phyloP scores from a whole-genome alignment of 345 rosid species.

The Lepidium aucheri region DNA sequence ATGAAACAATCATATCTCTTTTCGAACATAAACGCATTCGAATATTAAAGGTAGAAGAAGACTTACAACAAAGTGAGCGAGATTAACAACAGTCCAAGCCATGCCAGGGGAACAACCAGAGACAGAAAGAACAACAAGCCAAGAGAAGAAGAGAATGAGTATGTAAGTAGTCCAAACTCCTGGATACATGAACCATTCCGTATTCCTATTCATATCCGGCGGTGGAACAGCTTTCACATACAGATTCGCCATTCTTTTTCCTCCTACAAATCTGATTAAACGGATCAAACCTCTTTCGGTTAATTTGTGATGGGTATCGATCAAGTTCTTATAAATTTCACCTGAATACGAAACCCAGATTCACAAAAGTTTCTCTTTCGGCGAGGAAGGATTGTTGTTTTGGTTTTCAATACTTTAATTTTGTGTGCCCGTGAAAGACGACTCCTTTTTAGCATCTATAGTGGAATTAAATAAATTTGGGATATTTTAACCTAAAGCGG shows the following conservation, averaged over 20 bases:
- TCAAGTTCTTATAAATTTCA: not conserved
- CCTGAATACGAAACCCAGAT: constrained; percentile 13
- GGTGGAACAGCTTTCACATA: constrained; percentile 67
- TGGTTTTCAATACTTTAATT: not conserved
- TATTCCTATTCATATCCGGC: constrained; percentile 77
- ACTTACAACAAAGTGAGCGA: constrained; percentile 54
- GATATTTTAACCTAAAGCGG: constrained; percentile 7
- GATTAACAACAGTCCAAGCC: constrained; percentile 86
- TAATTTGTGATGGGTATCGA: not conserved
- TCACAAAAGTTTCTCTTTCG: not conserved
- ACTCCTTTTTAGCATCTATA: constrained; percentile 11
- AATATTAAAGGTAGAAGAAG: not conserved
- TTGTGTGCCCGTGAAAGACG: constrained; percentile 16
- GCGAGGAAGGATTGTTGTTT: not conserved
- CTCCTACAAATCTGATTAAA: not conserved
- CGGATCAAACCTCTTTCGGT: not conserved
- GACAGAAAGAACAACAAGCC: constrained; percentile 64
- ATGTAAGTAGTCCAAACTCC: constrained; percentile 82
- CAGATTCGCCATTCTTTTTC: constrained; percentile 31
- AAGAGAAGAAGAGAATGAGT: constrained; percentile 57
- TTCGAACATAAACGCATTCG: too few species aligned
- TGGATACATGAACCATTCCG: constrained; percentile 82
- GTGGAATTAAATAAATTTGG: not conserved
- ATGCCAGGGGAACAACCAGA: constrained; percentile 65
- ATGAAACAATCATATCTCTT: not conserved